Base-by-base conservation (phyloP, 495 filamentous ascomycete genomes). In the Aspergillus asperescens region DNA sequence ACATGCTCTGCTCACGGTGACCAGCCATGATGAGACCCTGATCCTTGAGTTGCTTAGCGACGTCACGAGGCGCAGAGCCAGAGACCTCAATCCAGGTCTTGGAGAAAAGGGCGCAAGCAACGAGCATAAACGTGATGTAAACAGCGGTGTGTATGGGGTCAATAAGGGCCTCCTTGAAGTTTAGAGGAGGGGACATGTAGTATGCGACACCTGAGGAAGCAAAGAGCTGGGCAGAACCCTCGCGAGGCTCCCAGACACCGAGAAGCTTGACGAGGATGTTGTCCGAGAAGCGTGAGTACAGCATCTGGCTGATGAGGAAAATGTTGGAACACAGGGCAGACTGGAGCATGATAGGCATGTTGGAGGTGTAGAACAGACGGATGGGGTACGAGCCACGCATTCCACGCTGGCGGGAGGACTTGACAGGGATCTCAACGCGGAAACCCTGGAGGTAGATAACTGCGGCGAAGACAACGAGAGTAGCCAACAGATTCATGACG, bases 41-140 rank as follows among this genome's bases (percentile, higher is more conserved):
- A 66, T 97, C 94, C 84, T 99, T 99, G 65, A 99, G 82, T 76
- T 99, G 94, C 85, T 99, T 99, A 58, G 94, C 94, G 56, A 99
- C 94, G 67, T 99, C 94, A 69, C 94, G 87, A 20, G 94, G 94
- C 71, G 87, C 88, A 52, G 91, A 95, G 68, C 94, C 94, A 29
- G 92, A 96, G 55, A 99, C 94, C 73, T 99, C 94, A 65, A 99
- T 97, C 94, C 93, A 98, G 59, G 93, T 97, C 88, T 97, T 99
- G 72, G 90, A 96, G 81, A 99, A 99, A 67, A 97, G 81, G 46
- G 94, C 94, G 63, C 94, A 99, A 57, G 94, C 94, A 59, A 87
- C 84, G 46, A 97, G 83, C 90, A 97, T 99, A 76, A 95, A 99
- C 40, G 81, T 80, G 55, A 96, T 90, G 74, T 96, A 99, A 64